Evolutionary conservation across 495 filamentous ascomycete species (phyloP), one percentile per base, ranked within the genome.

Genomic region (Aeminium ludgeri): DNA sequence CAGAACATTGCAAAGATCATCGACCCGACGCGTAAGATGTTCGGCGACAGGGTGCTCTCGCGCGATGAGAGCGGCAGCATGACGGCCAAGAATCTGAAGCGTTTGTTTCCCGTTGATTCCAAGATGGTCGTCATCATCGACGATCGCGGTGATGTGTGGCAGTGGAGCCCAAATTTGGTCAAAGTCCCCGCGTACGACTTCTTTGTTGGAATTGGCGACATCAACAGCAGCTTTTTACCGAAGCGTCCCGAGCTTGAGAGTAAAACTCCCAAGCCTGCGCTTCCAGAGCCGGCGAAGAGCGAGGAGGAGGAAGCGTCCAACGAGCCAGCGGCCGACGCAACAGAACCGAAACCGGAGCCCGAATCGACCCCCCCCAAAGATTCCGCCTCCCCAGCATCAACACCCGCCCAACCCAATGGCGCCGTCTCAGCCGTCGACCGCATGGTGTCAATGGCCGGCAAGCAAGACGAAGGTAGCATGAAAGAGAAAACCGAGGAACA

Each of bases 71-170:
- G 86, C 56, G 86, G 86, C 30, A 94, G 80, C 54, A 70, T 95
- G 60, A 81, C 73, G 1, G 73, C 79, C 31, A 99, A 99, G 65
- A 87, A 73, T 43, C 67, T 99, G 6, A 79, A 92, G 54, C 73
- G 91, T 12, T 59, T 99, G 27, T 99, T 99, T 58, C 89, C 89
- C 12, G 82, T 91, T 32, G 89, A 94, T 61, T 95, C 86, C 8
- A 87, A 92, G 62, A 99, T 99, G 89, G 89, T 93, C 15, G 85
- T 92, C 20, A 94, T 99, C 53, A 99, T 99, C 45, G 89, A 99
- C 58, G 89, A 99, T 54, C 72, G 89, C 49, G 84, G 83, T 25
- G 89, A 99, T 57, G 86, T 99, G n/a, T 99, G 89, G 89, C 75
- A 78, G 35, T 96, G 91, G 72, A 78, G 79, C 50, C 71, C 78